Evolutionary conservation across 176 grass and related monocot genomes (phyloP).

Genomic region (Guadua angustifolia): DNA sequence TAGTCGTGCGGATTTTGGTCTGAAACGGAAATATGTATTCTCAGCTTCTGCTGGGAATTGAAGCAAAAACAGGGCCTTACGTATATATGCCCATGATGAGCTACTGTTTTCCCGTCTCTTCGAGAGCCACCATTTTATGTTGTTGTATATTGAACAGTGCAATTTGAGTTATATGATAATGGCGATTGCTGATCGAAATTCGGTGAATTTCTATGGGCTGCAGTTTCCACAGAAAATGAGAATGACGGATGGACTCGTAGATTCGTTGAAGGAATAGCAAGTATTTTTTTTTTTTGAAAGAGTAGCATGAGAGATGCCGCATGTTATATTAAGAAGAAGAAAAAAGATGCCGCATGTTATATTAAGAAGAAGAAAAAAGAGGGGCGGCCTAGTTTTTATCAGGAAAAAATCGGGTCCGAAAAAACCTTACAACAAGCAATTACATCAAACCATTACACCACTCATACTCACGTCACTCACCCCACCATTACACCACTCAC

Average conservation of each 20-base stretch:
- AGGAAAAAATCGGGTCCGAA: too few species aligned
- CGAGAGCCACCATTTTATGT: not conserved
- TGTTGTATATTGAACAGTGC: not conserved
- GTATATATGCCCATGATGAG: slow-evolving; percentile 9
- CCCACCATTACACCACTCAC: too few species aligned
- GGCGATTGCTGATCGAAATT: not conserved
- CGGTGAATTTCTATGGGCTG: not conserved
- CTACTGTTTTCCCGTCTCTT: not conserved
- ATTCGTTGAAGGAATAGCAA: not conserved
- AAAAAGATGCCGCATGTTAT: too few species aligned
- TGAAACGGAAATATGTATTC: not conserved
- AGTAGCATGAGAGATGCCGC: too few species aligned
- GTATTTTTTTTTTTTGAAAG: too few species aligned
- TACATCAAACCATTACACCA: too few species aligned
- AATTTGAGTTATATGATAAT: not conserved
- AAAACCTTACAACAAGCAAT: too few species aligned
- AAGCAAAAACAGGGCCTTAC: not conserved
- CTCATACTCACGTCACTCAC: too few species aligned
- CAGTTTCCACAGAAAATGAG: not conserved
- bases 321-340: too few species aligned
- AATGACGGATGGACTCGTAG: not conserved
- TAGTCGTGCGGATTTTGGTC: not conserved
- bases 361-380: too few species aligned
- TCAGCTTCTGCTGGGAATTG: not conserved
- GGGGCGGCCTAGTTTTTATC: too few species aligned